Evolutionary conservation across 306 rosid genomes (phyloP), one percentile per base, ranked within the genome.

Genomic region (Trichosanthes cucumerina): DNA sequence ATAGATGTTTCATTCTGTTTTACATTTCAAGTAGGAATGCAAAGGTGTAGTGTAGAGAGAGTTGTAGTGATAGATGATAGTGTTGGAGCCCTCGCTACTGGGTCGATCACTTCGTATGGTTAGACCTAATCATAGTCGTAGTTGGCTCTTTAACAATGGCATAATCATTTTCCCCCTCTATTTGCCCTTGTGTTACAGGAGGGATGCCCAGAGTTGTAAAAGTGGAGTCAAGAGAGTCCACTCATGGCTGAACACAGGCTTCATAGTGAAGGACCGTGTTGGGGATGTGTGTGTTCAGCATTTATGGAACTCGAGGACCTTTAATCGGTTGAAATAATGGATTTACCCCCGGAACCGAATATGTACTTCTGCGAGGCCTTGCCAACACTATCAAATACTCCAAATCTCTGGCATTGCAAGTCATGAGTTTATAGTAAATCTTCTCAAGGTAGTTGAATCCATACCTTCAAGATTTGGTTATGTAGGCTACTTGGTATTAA

Each of bases 121-220:
- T 94, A 91, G 97, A 87, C 84, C 75, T 93, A 95, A 87, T 92
- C 86, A 85, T 92, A 95, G 92, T 90, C 90, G 90, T 89, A 91
- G 93, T 96, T 83, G 89, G 90, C 87, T 88, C 89, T 92, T 92
- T 92, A 92, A 92, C 82, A 86, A 85, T 96, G 98, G 97, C 91
- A 96, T 96, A 96, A 92, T 88, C 97, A 91, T 91, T 95, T 93
- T 88, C 93, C 96, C 90, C 99, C 98, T 96, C 93, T 91, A 96
- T 96, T 96, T 96, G 97, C 93, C 94, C 98, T 96, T 96, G 98
- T 96, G 99, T 89, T 95, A 95, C 99, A 92, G 98, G 99, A 93
- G 92, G 93, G 89, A 86, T 92, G 97, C 96, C 72, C 64, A 83
- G 74, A 86, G 92, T 83, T 80, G 87, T 87, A 91, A 88, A 79